Evolutionary conservation across 495 filamentous ascomycete species (phyloP), one percentile per base, ranked within the genome.

Genomic region (Chlorociboria aeruginascens): DNA sequence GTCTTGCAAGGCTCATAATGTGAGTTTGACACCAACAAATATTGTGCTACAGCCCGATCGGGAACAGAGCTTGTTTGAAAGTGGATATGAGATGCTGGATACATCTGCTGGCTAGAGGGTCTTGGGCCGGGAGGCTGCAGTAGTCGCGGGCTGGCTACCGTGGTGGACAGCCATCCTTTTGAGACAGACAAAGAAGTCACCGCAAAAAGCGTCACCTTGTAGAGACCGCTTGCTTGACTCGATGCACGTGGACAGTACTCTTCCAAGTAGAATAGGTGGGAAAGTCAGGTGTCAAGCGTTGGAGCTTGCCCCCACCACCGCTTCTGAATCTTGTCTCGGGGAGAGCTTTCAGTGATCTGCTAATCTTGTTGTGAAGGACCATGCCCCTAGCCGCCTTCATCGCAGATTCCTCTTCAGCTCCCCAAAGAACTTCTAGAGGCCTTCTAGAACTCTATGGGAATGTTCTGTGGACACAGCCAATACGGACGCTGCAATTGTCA

Each of bases 21-120:
- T 61, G 61, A 66, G 67, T 72, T 71, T 69, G 67, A 62, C 61
- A 67, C 55, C 64, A 66, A 51, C 66, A 71, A 70, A 68, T 67
- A 38, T 39, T 20, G 49, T 48, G 52, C 49, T 32, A 53, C 37
- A 42, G 49, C 64, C 63, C 63, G 61, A 65, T 66, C 68, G 60
- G 68, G 67, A 63, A 58, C 46, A 54, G 60, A 48, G 63, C 59
- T 64, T 72, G 69, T 64, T 69, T 67, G 56, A 51, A 55, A 52
- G 44, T 53, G 56, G 52, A 42, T 17, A 48, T 38, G 32, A 47
- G 29, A 41, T 44, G 48, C 52, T 50, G 56, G 46, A 44, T 36
- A 50, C 46, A 51, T 39, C 33, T 53, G 52, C 44, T 59, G 47
- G 46, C 50, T 11, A 59, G 38, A 25, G 48, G 53, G 49, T 55